Conservation (phyloP, 2,329 filamentous ascomycete genomes). For the Curvularia sp. region DNA sequence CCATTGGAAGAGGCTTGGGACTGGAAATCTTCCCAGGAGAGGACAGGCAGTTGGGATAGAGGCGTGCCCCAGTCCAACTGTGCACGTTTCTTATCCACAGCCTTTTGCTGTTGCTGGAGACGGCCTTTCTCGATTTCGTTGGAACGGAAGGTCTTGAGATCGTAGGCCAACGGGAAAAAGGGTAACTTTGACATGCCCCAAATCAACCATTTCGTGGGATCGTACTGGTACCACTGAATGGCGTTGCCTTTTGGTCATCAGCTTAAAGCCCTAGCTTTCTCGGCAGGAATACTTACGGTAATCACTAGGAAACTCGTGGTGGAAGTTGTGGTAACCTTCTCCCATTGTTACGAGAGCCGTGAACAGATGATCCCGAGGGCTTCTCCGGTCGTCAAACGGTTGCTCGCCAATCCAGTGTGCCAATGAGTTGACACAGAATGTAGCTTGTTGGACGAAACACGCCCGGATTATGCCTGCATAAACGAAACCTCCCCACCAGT, state of each 20-base stretch:
- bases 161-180: constrained; percentile 42
- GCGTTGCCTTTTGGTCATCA: constrained; percentile 40
- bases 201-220: constrained; percentile 53
- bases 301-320: constrained; percentile 52
- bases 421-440: constrained; percentile 60
- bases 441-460: constrained; percentile 59
- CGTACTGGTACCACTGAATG: constrained; percentile 49
- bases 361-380: constrained; percentile 48
- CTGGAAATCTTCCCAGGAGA: constrained; percentile 50
- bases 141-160: constrained; percentile 47
- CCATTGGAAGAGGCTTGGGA: constrained; percentile 40
- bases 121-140: constrained; percentile 51
- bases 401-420: constrained; percentile 61
- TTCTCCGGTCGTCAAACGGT: constrained; percentile 51
- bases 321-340: constrained; percentile 54
- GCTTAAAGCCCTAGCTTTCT: neutral
- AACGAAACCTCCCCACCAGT: constrained; percentile 57
- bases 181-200: constrained; percentile 42
- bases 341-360: constrained; percentile 51
- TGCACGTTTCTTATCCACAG: constrained; percentile 45
- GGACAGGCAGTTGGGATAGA: constrained; percentile 46
- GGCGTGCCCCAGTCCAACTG: constrained; percentile 50
- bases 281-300: constrained; percentile 18
- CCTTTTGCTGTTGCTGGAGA: constrained; percentile 51
- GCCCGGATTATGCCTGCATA: constrained; percentile 59